Evolutionary conservation across 2,329 filamentous ascomycete species (phyloP), one percentile per base, ranked within the genome.

Genomic region (Sordariomycetes sp.): DNA sequence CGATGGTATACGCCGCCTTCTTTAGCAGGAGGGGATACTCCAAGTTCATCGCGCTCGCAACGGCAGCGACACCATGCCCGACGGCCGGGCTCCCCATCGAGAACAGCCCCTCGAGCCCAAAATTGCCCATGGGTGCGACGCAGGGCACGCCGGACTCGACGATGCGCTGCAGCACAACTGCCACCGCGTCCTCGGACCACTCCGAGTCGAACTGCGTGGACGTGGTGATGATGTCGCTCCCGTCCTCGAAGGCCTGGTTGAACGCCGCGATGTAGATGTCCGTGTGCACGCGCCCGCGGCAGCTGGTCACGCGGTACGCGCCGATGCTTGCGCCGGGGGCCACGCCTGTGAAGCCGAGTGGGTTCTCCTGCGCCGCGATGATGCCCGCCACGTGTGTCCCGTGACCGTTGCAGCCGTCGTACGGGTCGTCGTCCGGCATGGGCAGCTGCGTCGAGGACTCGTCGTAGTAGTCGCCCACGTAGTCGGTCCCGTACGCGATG

Each of bases 331-430:
- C 82, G 50, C 75, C 79, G 0, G 79, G 77, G 0, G 81, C 82
- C 7, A 76, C 80, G 16, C 83, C 83, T 16, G 78, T 79, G 58
- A 62, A 62, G 7, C 59, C 40, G 63, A 84, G 80, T 18, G 77
- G 77, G 64, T 83, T 74, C 52, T 69, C 66, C 65, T 83, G 79
- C 1, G 82, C 83, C 1, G 81, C 83, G 50, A 87, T 77, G 60
- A 83, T 85, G 35, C 85, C 84, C 1, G 82, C 75, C 24, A 84
- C 79, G 67, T 84, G 82, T 0, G 79, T 83, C 34, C 83, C 83
- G 67, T 87, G 83, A 2, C 82, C 82, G 2, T 66, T 69, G 63
- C 80, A 82, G 12, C n/a, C 22, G 61, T 79, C 79, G 64, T 79
- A 78, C 2, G 82, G 82, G 61, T 82, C 77, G 2, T 68, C 53